phyloP scores from a whole-genome alignment of 208 protist genomes.

The Leptomonas pyrrhocoris region DNA sequence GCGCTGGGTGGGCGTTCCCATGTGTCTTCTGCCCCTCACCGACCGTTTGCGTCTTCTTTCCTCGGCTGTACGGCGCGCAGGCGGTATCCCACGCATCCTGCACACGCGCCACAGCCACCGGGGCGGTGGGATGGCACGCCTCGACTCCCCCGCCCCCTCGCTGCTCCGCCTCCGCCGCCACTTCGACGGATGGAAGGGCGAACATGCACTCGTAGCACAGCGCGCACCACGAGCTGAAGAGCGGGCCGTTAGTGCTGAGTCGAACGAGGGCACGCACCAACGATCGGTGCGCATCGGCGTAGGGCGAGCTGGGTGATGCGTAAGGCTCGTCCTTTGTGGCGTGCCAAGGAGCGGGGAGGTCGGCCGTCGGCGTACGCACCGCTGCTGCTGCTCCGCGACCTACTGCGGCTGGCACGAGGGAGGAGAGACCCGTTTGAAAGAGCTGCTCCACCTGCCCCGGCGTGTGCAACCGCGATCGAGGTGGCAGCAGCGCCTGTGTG shows the following conservation, averaged over 20 bases:
- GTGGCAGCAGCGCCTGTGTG: background rate
- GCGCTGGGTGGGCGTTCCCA: background rate
- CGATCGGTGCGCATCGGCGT: background rate
- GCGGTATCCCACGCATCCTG: conserved; percentile 16
- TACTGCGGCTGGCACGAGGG: conserved; percentile 11
- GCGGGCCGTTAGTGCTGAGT: conserved; percentile 19
- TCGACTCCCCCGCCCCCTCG: no score
- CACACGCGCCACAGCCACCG: background rate
- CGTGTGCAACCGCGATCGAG: background rate
- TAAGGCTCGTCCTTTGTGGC: background rate
- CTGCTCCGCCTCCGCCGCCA: no score
- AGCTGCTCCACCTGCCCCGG: conserved; percentile 21
- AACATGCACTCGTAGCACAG: conserved; percentile 21
- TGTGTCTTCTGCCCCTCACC: background rate
- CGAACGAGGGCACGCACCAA: conserved; percentile 1
- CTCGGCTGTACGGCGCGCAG: background rate
- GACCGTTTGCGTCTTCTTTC: background rate
- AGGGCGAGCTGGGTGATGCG: no score
- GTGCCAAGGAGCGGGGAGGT: conserved; percentile 20
- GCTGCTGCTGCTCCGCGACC: background rate
- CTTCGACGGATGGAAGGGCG: background rate
- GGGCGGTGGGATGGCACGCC: background rate
- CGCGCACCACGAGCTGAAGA: conserved; percentile 36
- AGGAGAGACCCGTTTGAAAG: conserved; percentile 11
- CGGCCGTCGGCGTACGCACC: conserved; percentile 6